A percentile compares a stretch with the other conserved stretches of the same genome.
phyloP scores from a whole-genome alignment of 208 protist genomes.

The Entamoeba dispar region DNA sequence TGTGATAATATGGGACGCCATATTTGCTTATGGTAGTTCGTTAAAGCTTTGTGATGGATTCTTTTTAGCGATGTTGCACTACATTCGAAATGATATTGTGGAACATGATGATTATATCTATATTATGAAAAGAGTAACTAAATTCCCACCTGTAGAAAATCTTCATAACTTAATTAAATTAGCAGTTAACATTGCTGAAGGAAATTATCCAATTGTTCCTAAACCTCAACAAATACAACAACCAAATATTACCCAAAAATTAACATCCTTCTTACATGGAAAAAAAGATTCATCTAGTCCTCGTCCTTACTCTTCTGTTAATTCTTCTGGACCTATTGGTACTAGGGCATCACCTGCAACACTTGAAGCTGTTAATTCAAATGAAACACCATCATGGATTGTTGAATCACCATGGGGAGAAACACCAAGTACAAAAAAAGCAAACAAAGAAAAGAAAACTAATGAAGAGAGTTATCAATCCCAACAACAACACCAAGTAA shows the following conservation, averaged over 20 bases:
- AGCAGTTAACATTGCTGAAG: too few relatives aligned
- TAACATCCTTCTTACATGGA: too few relatives aligned
- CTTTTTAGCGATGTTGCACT: background rate
- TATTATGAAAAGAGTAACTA: too few relatives aligned
- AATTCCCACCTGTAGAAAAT: too few relatives aligned
- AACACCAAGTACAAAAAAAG: background rate
- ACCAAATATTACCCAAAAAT: too few relatives aligned
- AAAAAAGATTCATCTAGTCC: too few relatives aligned
- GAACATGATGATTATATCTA: too few relatives aligned
- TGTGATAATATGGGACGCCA: background rate
- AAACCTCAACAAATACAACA: too few relatives aligned
- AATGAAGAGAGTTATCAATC: background rate
- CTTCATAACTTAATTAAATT: too few relatives aligned
- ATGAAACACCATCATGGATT: background rate
- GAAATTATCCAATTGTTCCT: too few relatives aligned
- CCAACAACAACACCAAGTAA: background rate
- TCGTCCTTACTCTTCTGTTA: too few relatives aligned
- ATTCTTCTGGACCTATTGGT: too few relatives aligned
- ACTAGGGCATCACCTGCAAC: background rate
- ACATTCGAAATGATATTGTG: background rate
- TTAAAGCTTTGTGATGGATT: background rate
- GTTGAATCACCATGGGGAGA: background rate
- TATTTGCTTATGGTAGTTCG: background rate
- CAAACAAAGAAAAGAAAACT: background rate
- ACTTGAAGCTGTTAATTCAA: background rate